Percentiles rank a stretch among this genome's conserved stretches.
phyloP scores from a whole-genome alignment of 345 rosid species.

The Ceriops tagal region DNA sequence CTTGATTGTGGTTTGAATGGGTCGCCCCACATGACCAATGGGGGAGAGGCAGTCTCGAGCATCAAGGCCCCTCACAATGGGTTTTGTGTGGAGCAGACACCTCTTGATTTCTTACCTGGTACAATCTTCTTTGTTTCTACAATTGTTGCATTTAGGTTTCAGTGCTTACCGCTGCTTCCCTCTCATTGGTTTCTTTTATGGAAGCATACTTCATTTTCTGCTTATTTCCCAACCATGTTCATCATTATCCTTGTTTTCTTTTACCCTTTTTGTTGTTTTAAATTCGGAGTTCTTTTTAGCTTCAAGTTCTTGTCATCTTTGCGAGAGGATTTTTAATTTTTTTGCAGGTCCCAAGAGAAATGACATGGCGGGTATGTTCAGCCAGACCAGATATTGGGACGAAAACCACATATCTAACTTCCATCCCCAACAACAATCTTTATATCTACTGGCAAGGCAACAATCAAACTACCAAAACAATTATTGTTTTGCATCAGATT shows the following conservation, averaged over 20 bases:
- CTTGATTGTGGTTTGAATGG: constrained; percentile 18
- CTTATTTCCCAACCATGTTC: constrained; percentile 1
- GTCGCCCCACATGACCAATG: constrained; percentile 22
- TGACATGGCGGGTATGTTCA: constrained; percentile 40
- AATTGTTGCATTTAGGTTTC: constrained; percentile 21
- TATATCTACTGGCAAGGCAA: constrained; percentile 31
- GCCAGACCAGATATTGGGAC: constrained; percentile 35
- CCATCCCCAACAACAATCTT: constrained; percentile 11
- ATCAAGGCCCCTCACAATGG: constrained; percentile 18
- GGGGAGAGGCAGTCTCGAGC: constrained; percentile 23
- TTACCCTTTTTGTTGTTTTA: constrained; percentile 21
- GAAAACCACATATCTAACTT: constrained; percentile 28
- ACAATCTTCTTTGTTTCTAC: neutral
- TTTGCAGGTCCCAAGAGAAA: constrained; percentile 41
- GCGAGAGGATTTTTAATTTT: constrained; percentile 3
- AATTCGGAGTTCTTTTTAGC: neutral
- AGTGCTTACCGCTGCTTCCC: constrained; percentile 9
- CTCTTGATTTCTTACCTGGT: constrained; percentile 40
- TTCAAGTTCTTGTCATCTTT: constrained; percentile 9
- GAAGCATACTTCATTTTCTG: neutral
- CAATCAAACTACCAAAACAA: constrained; percentile 31
- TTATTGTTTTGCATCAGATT: constrained; percentile 25
- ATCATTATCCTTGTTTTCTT: constrained; percentile 12
- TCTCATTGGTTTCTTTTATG: constrained; percentile 11
- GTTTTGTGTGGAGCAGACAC: constrained; percentile 29